Percentiles rank a stretch among this genome's conserved stretches.
Conservation (phyloP, 257 asterid species). For the Craterostigma plantagineum region DNA sequence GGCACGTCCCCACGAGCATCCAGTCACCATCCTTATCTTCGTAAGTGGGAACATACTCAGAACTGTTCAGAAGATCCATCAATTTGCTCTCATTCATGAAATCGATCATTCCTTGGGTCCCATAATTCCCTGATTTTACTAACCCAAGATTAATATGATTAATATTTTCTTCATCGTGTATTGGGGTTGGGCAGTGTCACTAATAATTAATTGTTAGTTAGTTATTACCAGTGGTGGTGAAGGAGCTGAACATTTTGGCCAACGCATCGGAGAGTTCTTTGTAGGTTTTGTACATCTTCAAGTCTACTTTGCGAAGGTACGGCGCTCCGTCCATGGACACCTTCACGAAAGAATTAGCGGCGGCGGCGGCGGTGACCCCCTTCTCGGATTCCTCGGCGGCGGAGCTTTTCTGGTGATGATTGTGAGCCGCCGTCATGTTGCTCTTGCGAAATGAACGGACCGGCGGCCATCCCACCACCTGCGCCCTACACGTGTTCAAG, state of each 20-base stretch:
- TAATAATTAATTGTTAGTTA: too few species aligned
- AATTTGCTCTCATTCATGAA: slow-evolving; percentile 49
- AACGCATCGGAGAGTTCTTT: slow-evolving; percentile 28
- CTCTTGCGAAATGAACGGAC: slow-evolving; percentile 71
- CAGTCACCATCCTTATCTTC: slow-evolving; percentile 95
- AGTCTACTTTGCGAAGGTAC: slow-evolving; percentile 31
- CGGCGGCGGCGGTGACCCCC: slow-evolving; percentile 14
- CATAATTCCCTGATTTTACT: slow-evolving; percentile 18
- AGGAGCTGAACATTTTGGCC: slow-evolving; percentile 47
- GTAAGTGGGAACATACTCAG: slow-evolving; percentile 72
- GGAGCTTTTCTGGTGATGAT: slow-evolving; percentile 14
- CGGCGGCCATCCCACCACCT: slow-evolving; percentile 95
- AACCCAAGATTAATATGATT: too few species aligned
- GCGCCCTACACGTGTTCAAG: slow-evolving; percentile 32
- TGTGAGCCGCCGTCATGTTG: slow-evolving; percentile 21
- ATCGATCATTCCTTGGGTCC: slow-evolving; percentile 37
- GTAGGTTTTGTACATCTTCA: slow-evolving; percentile 24
- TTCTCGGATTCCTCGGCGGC: slow-evolving; percentile 13
- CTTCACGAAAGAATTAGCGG: slow-evolving; percentile 21
- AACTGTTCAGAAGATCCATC: slow-evolving; percentile 61
- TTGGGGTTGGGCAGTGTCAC: too few species aligned
- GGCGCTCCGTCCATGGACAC: slow-evolving; percentile 49
- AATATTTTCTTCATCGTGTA: too few species aligned
- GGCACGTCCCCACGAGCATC: slow-evolving; percentile 98
- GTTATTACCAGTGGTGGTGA: slow-evolving; percentile 29